Percentiles rank a stretch among this genome's conserved stretches.
These are phyloP conservation scores for Knoxia roxburghii DNA, from an alignment of 257 asterid genomes.

Conservation along the genomic window DNA sequence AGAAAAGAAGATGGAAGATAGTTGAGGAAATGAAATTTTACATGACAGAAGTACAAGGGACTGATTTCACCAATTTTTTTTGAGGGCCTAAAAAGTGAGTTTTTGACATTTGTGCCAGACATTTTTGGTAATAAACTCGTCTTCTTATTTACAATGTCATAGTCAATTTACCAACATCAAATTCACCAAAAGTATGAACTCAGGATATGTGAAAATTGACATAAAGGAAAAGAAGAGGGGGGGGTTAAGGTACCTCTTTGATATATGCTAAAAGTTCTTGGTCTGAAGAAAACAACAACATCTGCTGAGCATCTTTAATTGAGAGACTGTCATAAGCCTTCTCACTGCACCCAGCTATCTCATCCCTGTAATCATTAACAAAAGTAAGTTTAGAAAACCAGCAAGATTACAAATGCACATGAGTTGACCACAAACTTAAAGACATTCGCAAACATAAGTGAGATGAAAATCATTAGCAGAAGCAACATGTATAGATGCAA, in stretches of 20 bases:
- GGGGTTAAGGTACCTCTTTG: constrained; percentile 36
- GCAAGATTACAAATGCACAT: background rate
- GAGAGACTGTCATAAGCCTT: constrained; percentile 86
- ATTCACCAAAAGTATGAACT: too few relatives aligned
- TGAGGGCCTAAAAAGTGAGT: too few relatives aligned
- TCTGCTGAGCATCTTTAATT: constrained; percentile 51
- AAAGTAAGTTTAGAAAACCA: constrained; percentile 14
- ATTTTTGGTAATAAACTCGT: too few relatives aligned
- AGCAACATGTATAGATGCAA: background rate
- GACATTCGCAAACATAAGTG: background rate
- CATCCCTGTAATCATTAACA: constrained; percentile 54
- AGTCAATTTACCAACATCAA: too few relatives aligned
- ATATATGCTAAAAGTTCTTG: constrained; percentile 55
- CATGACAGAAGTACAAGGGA: too few relatives aligned
- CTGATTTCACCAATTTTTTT: too few relatives aligned
- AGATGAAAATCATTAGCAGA: background rate
- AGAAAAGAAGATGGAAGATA: too few relatives aligned
- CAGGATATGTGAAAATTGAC: background rate
- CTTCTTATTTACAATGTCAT: too few relatives aligned
- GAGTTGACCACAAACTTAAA: background rate
- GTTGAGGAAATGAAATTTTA: too few relatives aligned
- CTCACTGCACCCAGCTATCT: constrained; percentile 95
- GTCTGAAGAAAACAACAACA: constrained; percentile 72
- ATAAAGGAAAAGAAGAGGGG: background rate
- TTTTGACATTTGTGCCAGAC: too few relatives aligned